Evolutionary conservation across 2,329 filamentous ascomycete species (phyloP), one percentile per base, ranked within the genome.

Genomic region (Exophiala xenobiotica): DNA sequence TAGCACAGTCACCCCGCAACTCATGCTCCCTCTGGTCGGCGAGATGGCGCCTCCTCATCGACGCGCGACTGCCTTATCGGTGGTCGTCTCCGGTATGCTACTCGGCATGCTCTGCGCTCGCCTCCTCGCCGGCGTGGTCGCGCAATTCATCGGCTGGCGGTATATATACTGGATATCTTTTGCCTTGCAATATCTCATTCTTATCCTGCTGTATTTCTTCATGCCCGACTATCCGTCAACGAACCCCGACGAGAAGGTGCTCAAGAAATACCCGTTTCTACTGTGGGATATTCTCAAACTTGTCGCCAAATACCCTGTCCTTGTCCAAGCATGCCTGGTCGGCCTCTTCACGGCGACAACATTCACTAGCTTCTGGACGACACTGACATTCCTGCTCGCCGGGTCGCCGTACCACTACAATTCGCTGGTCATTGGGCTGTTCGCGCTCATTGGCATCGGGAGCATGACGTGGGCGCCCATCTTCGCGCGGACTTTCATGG

Each of bases 171-270:
- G 87, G 86, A 74, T 91, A 53, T 79, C 86, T 0, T 79, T 91
- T 6, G 87, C 77, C 0, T 71, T 88, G 0, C 88, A 93, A 68
- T 85, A 82, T 61, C 64, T 82, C 9, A 84, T 92, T 54, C 78
- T 85, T 51, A 58, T 73, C 5, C 68, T 85, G 0, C 78, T 92
- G 5, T 91, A 81, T 72, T 65, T 83, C 40, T 88, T 83, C 67
- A 86, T 93, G 84, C 88, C 88, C 0, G 87, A 91, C 65, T 93
- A 93, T 59, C 89, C 88, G 0, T 78, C 80, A 1, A 87, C 86
- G 3, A 91, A 90, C 63, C 82, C 81, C 0, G 70, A 38, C n/a
- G 52, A 44, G 46, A 53, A 37, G 12, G 54, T 55, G 71, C 3
- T 80, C 81, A 52, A 48, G 42, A 60, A 54, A 19, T 60, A 62